Evolutionary conservation across 148 eudicot species (phyloP).

Genomic region (Talinum fruticosum): DNA sequence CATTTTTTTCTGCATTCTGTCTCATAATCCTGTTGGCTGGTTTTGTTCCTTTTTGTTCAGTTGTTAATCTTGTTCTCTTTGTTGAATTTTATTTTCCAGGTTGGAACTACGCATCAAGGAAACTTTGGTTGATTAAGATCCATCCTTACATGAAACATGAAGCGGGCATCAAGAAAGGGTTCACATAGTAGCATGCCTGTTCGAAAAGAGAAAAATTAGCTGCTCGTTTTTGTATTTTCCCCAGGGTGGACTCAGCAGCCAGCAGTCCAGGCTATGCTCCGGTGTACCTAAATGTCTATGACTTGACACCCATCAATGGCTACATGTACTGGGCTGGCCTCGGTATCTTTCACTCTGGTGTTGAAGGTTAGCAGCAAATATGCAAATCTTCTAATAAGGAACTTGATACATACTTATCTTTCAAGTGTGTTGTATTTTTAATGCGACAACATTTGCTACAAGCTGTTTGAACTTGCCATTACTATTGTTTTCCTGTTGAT

Average conservation of each 20-base stretch:
- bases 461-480: not conserved
- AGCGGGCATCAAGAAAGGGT: slow-evolving; percentile 38
- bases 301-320: slow-evolving; percentile 74
- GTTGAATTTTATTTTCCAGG: slow-evolving; percentile 36
- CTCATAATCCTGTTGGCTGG: not conserved
- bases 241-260: slow-evolving; percentile 48
- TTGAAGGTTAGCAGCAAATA: slow-evolving; percentile 62
- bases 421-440: not conserved
- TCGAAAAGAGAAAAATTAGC: slow-evolving; percentile 38
- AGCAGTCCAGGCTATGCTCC: slow-evolving; percentile 50
- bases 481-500: not conserved
- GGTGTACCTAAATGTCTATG: slow-evolving; percentile 82
- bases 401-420: not conserved
- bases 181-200: slow-evolving; percentile 42
- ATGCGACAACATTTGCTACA: not conserved
- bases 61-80: not conserved
- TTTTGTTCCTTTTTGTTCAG: not conserved
- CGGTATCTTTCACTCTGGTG: slow-evolving; percentile 79
- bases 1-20: not conserved
- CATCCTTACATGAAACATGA: slow-evolving; percentile 36
- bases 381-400: slow-evolving; percentile 12
- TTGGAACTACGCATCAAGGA: slow-evolving; percentile 34
- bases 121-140: slow-evolving; percentile 28
- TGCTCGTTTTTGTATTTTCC: slow-evolving; percentile 52
- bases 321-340: slow-evolving; percentile 86